phyloP scores from a whole-genome alignment of 371 early-diverging fungal species.

The Basidiobolus meristosporus region DNA sequence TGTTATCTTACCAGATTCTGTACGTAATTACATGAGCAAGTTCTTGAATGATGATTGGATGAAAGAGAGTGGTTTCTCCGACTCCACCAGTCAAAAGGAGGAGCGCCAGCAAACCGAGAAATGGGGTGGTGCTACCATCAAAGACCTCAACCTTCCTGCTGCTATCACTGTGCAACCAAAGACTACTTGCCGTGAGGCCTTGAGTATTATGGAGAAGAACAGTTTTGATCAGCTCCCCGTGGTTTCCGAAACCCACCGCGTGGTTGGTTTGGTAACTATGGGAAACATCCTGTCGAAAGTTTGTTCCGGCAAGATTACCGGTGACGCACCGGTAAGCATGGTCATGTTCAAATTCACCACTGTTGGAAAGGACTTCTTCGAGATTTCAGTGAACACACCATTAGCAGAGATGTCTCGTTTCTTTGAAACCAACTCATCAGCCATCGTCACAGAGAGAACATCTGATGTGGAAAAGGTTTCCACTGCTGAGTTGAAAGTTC shows the following conservation, averaged over 20 bases:
- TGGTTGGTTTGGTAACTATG: conserved; percentile 73
- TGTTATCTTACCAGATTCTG: conserved; percentile 87
- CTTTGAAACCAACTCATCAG: conserved; percentile 79
- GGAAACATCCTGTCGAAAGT: conserved; percentile 74
- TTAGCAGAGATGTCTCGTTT: conserved; percentile 64
- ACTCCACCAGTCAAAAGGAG: conserved; percentile 33
- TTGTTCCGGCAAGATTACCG: conserved; percentile 40
- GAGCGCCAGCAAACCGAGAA: conserved; percentile 40
- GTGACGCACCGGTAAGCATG: conserved; percentile 42
- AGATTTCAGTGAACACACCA: conserved; percentile 66
- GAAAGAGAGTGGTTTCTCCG: conserved; percentile 52
- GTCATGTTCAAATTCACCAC: conserved; percentile 68
- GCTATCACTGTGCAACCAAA: conserved; percentile 53
- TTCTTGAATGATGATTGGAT: conserved; percentile 93
- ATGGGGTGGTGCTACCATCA: conserved; percentile 64
- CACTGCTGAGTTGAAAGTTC: conserved; percentile 33
- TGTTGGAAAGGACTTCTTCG: conserved; percentile 30
- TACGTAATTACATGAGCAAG: conserved; percentile 96
- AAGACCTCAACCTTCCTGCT: conserved; percentile 50
- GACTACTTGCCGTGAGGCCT: conserved; percentile 60
- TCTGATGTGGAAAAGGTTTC: conserved; percentile 4
- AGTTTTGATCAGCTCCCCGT: conserved; percentile 93
- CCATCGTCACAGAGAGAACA: conserved; percentile 60
- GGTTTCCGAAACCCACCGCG: conserved; percentile 28
- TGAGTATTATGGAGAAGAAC: conserved; percentile 65